A percentile compares a stretch with the other conserved stretches of the same genome.
Conservation (phyloP, 2,329 filamentous ascomycete genomes). For the Beauveria caledonica region DNA sequence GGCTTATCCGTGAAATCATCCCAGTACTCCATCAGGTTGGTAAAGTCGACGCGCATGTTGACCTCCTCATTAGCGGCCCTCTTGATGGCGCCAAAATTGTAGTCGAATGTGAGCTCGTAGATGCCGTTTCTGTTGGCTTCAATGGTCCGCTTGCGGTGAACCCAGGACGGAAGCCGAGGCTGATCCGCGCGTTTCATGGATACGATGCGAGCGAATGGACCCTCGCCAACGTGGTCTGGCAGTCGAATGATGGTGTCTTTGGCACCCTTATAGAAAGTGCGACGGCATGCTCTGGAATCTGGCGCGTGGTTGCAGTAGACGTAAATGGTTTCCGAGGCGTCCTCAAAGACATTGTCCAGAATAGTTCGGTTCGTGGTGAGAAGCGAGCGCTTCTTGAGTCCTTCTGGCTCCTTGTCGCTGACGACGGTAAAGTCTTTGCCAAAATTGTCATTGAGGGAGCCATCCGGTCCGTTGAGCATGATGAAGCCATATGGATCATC, state of each 20-base stretch:
- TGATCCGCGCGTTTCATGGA: conserved; percentile 13
- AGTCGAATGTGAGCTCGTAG: conserved; percentile 25
- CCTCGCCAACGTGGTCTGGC: conserved; percentile 19
- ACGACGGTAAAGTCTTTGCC: conserved; percentile 16
- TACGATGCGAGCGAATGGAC: conserved; percentile 20
- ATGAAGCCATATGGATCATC: conserved; percentile 24
- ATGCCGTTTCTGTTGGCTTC: conserved; percentile 12
- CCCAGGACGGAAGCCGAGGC: conserved; percentile 9
- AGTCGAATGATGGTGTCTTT: conserved; percentile 20
- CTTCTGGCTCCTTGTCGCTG: conserved; percentile 8
- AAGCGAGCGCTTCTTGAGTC: conserved; percentile 15
- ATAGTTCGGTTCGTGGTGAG: conserved; percentile 21
- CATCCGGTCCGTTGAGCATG: conserved; percentile 22
- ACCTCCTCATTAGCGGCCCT: conserved; percentile 17
- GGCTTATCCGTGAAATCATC: conserved; percentile 16
- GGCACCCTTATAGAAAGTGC: conserved; percentile 15
- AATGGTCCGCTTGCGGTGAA: neutral
- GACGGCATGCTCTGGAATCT: conserved; percentile 15
- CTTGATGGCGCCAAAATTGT: conserved; percentile 21
- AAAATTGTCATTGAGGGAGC: conserved; percentile 21
- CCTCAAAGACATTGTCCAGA: conserved; percentile 20
- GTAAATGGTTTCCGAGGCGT: conserved; percentile 19
- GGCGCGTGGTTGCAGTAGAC: conserved; percentile 22
- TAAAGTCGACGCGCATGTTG: conserved; percentile 27
- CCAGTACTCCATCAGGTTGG: conserved; percentile 26